These are phyloP conservation scores for Kodamaea sagamina DNA, from an alignment of 805 yeast species.

Conservation along the genomic window DNA sequence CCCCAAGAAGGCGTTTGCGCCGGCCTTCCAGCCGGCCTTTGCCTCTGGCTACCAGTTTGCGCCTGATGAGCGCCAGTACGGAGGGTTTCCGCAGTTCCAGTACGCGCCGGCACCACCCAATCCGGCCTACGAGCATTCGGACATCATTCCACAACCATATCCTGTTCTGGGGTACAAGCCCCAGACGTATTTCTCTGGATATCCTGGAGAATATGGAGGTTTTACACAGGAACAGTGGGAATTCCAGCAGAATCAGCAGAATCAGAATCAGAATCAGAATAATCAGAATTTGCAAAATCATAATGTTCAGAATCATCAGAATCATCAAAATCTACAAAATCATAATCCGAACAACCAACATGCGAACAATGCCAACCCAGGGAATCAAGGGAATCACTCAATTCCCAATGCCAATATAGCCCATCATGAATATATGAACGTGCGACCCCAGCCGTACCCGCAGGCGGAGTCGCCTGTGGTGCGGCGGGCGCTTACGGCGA, in stretches of 20 bases:
- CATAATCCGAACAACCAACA: background rate
- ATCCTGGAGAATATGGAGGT: slow-evolving; percentile 1
- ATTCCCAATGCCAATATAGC: background rate
- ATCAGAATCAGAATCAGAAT: no score
- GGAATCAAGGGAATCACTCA: slow-evolving; percentile 1
- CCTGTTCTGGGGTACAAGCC: background rate
- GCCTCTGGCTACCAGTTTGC: slow-evolving; percentile 3
- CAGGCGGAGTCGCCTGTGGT: slow-evolving; percentile 7
- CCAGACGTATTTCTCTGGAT: background rate
- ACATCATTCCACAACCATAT: background rate
- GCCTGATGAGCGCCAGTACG: slow-evolving; percentile 1
- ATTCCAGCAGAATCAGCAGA: slow-evolving; percentile 9
- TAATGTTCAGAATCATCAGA: no score
- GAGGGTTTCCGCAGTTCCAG: slow-evolving; percentile 5
- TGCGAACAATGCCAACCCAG: background rate
- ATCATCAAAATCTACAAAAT: no score
- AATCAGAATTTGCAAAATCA: no score
- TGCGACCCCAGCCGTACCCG: slow-evolving; percentile 11
- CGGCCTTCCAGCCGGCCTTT: slow-evolving; percentile 1
- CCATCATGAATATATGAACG: no score
- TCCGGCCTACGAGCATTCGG: background rate
- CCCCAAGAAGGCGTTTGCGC: background rate
- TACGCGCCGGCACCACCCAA: background rate
- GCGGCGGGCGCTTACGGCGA: slow-evolving; percentile 8
- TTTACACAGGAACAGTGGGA: slow-evolving; percentile 5